Conservation (phyloP, 2,329 filamentous ascomycete species). For the Gyromitra esculenta region DNA sequence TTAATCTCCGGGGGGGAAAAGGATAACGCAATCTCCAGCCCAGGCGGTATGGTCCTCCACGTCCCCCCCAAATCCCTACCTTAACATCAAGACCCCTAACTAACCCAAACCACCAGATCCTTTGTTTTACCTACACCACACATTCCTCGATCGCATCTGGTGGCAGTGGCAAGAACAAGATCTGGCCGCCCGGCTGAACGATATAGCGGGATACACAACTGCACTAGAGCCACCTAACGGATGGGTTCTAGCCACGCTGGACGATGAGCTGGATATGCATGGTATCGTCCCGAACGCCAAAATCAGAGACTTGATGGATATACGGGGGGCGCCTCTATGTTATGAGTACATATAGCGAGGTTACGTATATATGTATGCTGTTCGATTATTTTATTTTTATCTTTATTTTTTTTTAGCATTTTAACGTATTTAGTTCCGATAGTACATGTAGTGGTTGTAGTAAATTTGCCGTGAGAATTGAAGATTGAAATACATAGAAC, state of each 20-base stretch:
- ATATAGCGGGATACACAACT: constrained; percentile 48
- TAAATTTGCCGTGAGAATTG: not conserved
- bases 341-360: constrained; percentile 55
- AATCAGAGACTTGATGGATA: constrained; percentile 59
- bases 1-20: not conserved
- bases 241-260: constrained; percentile 55
- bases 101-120: constrained; percentile 54
- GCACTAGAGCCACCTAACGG: constrained; percentile 17
- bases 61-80: constrained; percentile 58
- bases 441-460: not conserved
- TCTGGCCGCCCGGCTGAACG: not conserved
- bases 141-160: constrained; percentile 59
- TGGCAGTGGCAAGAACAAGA: constrained; percentile 59
- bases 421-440: not conserved
- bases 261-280: constrained; percentile 58
- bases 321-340: constrained; percentile 55
- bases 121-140: constrained; percentile 60
- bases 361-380: too few species aligned
- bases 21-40: constrained; percentile 46
- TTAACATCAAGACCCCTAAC: not conserved
- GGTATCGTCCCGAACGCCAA: constrained; percentile 56
- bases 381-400: not conserved
- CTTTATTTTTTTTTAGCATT: not conserved
- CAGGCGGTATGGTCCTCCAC: constrained; percentile 56
- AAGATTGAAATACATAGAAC: too few species aligned